Percentiles rank a stretch among this genome's conserved stretches.
Evolutionary conservation across 192 early-diverging fungal species (phyloP).

Genomic region (Borealophlyctis nickersoniae): DNA sequence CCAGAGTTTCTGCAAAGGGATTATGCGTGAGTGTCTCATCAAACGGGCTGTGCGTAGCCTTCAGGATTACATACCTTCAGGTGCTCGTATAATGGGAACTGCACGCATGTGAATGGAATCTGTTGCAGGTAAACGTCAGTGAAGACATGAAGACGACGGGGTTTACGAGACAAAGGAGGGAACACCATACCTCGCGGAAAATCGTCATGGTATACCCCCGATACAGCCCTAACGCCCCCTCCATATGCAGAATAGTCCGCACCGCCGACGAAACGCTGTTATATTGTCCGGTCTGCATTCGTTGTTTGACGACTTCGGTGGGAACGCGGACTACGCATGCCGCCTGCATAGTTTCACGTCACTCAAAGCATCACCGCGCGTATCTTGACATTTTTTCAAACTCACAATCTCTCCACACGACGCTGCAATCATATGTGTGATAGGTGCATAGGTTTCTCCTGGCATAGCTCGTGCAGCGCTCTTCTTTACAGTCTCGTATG

Average conservation of each 20-base stretch:
- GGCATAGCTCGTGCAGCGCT: slow-evolving; percentile 37
- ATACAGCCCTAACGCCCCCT: slow-evolving; percentile 86
- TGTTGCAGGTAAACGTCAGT: slow-evolving; percentile 13
- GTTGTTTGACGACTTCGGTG: slow-evolving; percentile 93
- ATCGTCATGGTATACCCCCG: slow-evolving; percentile 89
- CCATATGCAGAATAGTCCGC: slow-evolving; percentile 56
- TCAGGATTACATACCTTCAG: slow-evolving; percentile 62
- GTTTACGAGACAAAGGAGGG: background rate
- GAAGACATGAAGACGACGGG: background rate
- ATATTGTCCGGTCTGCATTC: slow-evolving; percentile 80
- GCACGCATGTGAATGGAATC: slow-evolving; percentile 95
- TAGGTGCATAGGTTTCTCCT: slow-evolving; percentile 50
- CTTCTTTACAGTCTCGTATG: slow-evolving; percentile 80
- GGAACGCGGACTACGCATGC: slow-evolving; percentile 92
- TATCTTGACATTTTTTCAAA: no score
- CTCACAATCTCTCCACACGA: slow-evolving; percentile 84
- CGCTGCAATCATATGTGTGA: slow-evolving; percentile 84
- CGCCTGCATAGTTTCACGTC: no score
- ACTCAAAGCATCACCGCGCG: background rate
- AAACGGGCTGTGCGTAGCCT: slow-evolving; percentile 1
- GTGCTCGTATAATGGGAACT: slow-evolving; percentile 93
- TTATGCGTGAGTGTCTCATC: background rate
- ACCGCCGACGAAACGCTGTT: slow-evolving; percentile 48
- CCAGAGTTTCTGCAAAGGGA: slow-evolving; percentile 25
- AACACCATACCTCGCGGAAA: slow-evolving; percentile 69